Evolutionary conservation across 768 basidiomycete species (phyloP), one percentile per base, ranked within the genome.

Genomic region (Phlebiopsis gigantea): DNA sequence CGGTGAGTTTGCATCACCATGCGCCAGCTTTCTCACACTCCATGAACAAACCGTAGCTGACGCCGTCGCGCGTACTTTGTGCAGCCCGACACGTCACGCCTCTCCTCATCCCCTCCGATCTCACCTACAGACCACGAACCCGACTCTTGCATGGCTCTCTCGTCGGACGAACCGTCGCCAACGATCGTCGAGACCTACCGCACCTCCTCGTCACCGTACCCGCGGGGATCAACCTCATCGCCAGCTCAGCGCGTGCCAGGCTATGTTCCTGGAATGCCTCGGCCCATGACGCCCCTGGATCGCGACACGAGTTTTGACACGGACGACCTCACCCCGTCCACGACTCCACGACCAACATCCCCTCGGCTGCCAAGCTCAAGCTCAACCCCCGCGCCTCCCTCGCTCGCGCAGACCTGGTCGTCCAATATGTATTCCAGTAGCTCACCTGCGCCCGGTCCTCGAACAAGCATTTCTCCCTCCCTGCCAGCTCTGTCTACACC

Each of bases 231-330:
- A 2, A 72, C 74, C 14, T 69, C 70, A n/a, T 80, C 79, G 28
- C 79, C 79, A 29, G 71, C 72, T 0, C 77, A 79, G 43, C 77
- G 81, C 41, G 66, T 90, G 21, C 90, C 91, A 54, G 91, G 91
- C 14, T 93, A 93, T 70, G 84, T 91, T 56, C 91, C 91, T 22
- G 91, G 91, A 10, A 93, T 93, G 91, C 88, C 88, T 21, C 77
- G 91, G 42, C 91, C 91, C 17, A 91, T 93, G 87, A 93, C 91
- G 5, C 91, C 91, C n/a, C 85, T 83, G 55, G 87, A 90, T 61
- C 63, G 73, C 5, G 73, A 51, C 12, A 25, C 50, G 14, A 51
- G 79, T 29, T 74, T 76, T 55, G 91, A 91, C 47, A 66, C 77
- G 26, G 90, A 92, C 54, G 88, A 90, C 57, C 80, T 82, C 44